These are phyloP conservation scores for Geranium incanum DNA, from an alignment of 441 rosid species.

Conservation along the genomic window DNA sequence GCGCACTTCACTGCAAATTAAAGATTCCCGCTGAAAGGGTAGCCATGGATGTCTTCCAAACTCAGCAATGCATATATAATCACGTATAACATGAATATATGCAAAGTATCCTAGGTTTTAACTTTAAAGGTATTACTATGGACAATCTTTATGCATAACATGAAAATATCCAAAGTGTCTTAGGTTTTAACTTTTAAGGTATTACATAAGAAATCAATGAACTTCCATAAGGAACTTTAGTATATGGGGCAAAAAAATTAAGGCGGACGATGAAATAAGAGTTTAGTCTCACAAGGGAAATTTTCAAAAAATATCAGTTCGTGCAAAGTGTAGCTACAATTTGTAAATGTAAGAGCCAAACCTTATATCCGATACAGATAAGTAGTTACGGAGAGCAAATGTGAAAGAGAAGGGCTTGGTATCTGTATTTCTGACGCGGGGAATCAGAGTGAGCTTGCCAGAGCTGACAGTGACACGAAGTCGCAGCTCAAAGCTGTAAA, in stretches of 20 bases:
- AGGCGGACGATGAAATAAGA: too few relatives aligned
- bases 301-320: too few relatives aligned
- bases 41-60: not conserved
- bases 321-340: slow-evolving; percentile 12
- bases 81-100: not conserved
- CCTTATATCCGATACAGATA: slow-evolving; percentile 68
- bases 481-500: slow-evolving; percentile 59
- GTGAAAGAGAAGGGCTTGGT: slow-evolving; percentile 54
- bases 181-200: not conserved
- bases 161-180: not conserved
- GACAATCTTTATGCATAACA: too few relatives aligned
- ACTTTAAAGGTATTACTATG: not conserved
- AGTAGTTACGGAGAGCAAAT: slow-evolving; percentile 48
- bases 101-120: not conserved
- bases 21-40: too few relatives aligned
- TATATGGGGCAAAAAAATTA: too few relatives aligned
- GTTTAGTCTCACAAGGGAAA: too few relatives aligned
- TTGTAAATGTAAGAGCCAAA: slow-evolving; percentile 20
- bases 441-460: slow-evolving; percentile 60
- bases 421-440: slow-evolving; percentile 66
- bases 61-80: too few relatives aligned
- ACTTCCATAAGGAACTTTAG: slow-evolving; percentile 4
- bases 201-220: slow-evolving; percentile 1
- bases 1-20: slow-evolving; percentile 41
- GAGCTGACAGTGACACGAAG: slow-evolving; percentile 50